These are phyloP conservation scores for Gardenia jasminoides DNA, from an alignment of 257 asterid genomes.

Conservation along the genomic window DNA sequence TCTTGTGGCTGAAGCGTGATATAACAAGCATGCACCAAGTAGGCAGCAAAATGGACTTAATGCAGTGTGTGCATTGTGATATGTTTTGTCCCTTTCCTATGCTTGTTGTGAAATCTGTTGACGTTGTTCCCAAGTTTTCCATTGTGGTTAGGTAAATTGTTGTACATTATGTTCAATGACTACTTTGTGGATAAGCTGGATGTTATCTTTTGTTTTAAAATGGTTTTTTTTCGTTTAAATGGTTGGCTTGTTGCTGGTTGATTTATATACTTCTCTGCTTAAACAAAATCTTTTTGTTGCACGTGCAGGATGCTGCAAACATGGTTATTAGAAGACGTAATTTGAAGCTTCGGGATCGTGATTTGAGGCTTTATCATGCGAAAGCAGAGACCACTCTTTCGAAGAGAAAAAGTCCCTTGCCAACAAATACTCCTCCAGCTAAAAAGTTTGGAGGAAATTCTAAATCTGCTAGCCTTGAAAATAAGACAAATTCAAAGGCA, in stretches of 20 bases:
- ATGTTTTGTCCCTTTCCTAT: background rate
- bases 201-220: background rate
- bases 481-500: constrained; percentile 27
- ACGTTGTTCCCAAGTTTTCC: background rate
- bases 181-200: background rate
- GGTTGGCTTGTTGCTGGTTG: background rate
- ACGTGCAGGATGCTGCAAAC: constrained; percentile 71
- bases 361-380: constrained; percentile 66
- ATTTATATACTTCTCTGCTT: background rate
- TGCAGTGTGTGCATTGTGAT: background rate
- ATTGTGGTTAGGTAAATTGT: background rate
- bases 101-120: background rate
- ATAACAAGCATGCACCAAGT: background rate
- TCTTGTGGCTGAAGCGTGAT: background rate
- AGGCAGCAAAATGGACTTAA: background rate
- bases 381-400: constrained; percentile 47
- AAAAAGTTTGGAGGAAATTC: constrained; percentile 36
- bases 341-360: constrained; percentile 70
- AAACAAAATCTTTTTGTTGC: constrained; percentile 2
- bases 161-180: background rate
- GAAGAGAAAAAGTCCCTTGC: constrained; percentile 44
- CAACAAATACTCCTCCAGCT: constrained; percentile 30
- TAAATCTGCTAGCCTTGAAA: constrained; percentile 34
- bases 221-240: too few relatives aligned
- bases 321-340: constrained; percentile 41